Percentiles rank a stretch among this genome's conserved stretches.
Conservation (phyloP, 805 yeast genomes). For the Candida tibetensis region DNA sequence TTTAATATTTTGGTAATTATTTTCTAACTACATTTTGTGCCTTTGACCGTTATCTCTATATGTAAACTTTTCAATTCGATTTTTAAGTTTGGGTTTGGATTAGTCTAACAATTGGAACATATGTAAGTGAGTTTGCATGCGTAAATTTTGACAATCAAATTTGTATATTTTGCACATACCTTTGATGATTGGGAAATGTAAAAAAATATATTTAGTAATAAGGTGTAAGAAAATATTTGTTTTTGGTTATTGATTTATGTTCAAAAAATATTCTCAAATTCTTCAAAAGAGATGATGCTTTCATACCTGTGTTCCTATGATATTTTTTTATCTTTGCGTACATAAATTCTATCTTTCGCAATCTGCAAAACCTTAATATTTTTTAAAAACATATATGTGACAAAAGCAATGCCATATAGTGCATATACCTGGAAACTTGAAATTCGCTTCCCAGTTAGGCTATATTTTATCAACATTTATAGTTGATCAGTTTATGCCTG, state of each 20-base stretch:
- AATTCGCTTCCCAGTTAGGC: slow-evolving; percentile 4
- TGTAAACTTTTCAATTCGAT: not conserved
- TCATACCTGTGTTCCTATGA: slow-evolving; percentile 1
- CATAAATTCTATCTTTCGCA: not conserved
- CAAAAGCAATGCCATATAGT: no score
- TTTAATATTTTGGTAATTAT: slow-evolving; percentile 2
- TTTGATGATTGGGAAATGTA: not conserved
- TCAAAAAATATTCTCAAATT: no score
- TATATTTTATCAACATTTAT: not conserved
- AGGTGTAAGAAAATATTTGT: no score
- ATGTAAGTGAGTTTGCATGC: not conserved
- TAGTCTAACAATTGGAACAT: not conserved
- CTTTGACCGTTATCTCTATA: not conserved
- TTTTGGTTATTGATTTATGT: not conserved
- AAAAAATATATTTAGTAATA: no score
- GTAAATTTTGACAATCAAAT: not conserved
- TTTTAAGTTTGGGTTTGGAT: not conserved
- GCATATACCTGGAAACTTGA: slow-evolving; percentile 2
- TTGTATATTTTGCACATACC: slow-evolving; percentile 1
- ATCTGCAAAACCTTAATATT: not conserved
- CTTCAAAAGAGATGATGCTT: slow-evolving; percentile 1
- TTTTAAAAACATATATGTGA: not conserved
- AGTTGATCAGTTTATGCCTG: no score
- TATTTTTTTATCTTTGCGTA: no score
- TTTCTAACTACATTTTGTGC: no score